Percentiles rank a stretch among this genome's conserved stretches.
Evolutionary conservation across 2,329 filamentous ascomycete genomes (phyloP).

Genomic region (Aureobasidium mangrovei): DNA sequence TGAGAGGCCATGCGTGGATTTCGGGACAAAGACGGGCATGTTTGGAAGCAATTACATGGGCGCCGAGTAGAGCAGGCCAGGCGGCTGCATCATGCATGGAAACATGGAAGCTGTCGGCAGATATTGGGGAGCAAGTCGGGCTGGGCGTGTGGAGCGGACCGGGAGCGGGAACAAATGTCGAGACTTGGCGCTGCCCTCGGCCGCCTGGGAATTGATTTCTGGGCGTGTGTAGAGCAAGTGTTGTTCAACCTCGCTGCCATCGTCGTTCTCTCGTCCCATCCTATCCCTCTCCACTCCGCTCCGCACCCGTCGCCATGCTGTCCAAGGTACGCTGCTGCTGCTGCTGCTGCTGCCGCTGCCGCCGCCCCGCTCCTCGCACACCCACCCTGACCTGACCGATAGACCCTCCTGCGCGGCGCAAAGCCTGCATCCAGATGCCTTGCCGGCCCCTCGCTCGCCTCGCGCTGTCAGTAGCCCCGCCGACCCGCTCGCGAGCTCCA

Average conservation of each 20-base stretch:
- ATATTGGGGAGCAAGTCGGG: neutral
- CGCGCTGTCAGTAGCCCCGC: slow-evolving; percentile 42
- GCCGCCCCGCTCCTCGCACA: slow-evolving; percentile 22
- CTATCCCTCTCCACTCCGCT: slow-evolving; percentile 10
- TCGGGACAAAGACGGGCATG: no score
- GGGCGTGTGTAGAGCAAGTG: slow-evolving; percentile 14
- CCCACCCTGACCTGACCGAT: slow-evolving; percentile 17
- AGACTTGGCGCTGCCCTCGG: neutral
- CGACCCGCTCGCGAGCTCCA: slow-evolving; percentile 17
- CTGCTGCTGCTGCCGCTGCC: slow-evolving; percentile 16
- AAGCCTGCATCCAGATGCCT: slow-evolving; percentile 38
- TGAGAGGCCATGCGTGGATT: no score
- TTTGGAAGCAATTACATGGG: no score
- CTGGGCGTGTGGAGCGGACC: neutral
- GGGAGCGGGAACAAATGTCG: neutral
- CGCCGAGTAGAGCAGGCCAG: neutral
- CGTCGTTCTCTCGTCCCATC: slow-evolving; percentile 13
- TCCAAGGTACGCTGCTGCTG: slow-evolving; percentile 27
- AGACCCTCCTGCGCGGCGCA: slow-evolving; percentile 50
- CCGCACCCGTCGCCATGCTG: slow-evolving; percentile 30
- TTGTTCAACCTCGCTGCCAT: slow-evolving; percentile 14
- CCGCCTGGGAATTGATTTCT: neutral
- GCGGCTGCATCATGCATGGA: neutral
- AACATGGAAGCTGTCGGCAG: neutral
- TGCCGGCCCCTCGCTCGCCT: slow-evolving; percentile 42